phyloP scores from a whole-genome alignment of 2,329 filamentous ascomycete genomes.

The Zymoseptoria crescenta region DNA sequence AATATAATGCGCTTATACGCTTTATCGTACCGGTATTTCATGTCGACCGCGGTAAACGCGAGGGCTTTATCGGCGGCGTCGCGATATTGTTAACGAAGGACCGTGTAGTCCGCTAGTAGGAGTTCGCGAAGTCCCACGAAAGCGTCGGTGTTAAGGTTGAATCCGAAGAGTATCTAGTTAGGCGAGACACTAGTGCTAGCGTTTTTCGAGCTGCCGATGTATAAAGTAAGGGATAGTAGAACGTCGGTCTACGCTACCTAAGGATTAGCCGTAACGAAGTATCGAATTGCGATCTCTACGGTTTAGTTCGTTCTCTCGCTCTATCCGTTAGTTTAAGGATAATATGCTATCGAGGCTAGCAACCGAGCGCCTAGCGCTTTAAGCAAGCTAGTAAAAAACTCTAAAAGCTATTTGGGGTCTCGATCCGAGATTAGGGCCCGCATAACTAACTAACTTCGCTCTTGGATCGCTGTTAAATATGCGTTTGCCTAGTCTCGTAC shows the following conservation, averaged over 20 bases:
- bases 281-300: conserved; percentile 2
- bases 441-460: background rate
- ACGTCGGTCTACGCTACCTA: background rate
- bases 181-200: background rate
- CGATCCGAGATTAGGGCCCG: conserved; percentile 1
- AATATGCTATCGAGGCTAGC: conserved; percentile 1
- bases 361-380: background rate
- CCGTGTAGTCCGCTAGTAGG: background rate
- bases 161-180: background rate
- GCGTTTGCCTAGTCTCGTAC: background rate
- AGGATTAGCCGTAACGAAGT: conserved; percentile 1
- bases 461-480: conserved; percentile 1
- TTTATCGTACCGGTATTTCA: conserved; percentile 2
- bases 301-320: conserved; percentile 4
- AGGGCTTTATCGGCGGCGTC: too few species aligned
- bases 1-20: background rate
- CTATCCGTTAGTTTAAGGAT: conserved; percentile 2
- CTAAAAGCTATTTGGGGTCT: conserved; percentile 1
- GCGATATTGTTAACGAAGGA: background rate
- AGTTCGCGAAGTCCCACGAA: background rate
- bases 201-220: background rate
- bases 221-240: background rate
- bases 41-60: too few species aligned
- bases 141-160: background rate
- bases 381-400: conserved; percentile 1